A percentile compares a stretch with the other conserved stretches of the same genome.
phyloP scores from a whole-genome alignment of 2,329 filamentous ascomycete species.

The Phaeosphaeria sp. region DNA sequence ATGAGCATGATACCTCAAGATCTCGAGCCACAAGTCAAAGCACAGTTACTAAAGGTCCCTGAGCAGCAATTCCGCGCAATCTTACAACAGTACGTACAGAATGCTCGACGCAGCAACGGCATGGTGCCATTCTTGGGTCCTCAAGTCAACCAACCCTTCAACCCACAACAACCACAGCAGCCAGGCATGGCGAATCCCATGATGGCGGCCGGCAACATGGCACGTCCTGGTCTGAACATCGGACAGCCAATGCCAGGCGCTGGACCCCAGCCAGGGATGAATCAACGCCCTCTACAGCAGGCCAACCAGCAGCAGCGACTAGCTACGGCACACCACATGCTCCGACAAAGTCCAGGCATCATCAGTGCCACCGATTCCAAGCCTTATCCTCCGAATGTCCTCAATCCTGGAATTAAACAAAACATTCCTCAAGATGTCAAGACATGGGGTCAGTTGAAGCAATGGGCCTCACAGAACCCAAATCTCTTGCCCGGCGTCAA shows the following conservation, averaged over 20 bases:
- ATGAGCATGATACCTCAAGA: constrained; percentile 42
- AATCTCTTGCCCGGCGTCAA: constrained; percentile 33
- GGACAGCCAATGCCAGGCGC: constrained; percentile 35
- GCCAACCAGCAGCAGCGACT: constrained; percentile 37
- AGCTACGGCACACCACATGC: constrained; percentile 29
- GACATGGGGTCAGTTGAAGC: constrained; percentile 65
- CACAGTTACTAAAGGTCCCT: constrained; percentile 44
- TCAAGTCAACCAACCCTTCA: constrained; percentile 21
- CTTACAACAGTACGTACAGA: constrained; percentile 32
- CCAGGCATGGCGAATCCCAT: constrained; percentile 33
- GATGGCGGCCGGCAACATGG: constrained; percentile 34
- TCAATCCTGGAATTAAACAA: constrained; percentile 31
- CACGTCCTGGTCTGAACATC: constrained; percentile 34
- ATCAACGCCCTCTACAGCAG: constrained; percentile 31
- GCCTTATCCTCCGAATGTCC: constrained; percentile 39
- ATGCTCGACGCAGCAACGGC: constrained; percentile 26
- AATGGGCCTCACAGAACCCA: constrained; percentile 58
- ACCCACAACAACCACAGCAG: constrained; percentile 23
- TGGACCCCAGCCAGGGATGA: constrained; percentile 32
- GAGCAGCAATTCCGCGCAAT: constrained; percentile 42
- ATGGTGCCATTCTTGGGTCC: constrained; percentile 28
- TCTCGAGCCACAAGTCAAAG: constrained; percentile 36
- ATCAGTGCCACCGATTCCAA: constrained; percentile 39
- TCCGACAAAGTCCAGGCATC: constrained; percentile 44
- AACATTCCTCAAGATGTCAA: constrained; percentile 58